A percentile compares a stretch with the other conserved stretches of the same genome.
Evolutionary conservation across 768 basidiomycete species (phyloP).

Genomic region (Exidia glandulosa): DNA sequence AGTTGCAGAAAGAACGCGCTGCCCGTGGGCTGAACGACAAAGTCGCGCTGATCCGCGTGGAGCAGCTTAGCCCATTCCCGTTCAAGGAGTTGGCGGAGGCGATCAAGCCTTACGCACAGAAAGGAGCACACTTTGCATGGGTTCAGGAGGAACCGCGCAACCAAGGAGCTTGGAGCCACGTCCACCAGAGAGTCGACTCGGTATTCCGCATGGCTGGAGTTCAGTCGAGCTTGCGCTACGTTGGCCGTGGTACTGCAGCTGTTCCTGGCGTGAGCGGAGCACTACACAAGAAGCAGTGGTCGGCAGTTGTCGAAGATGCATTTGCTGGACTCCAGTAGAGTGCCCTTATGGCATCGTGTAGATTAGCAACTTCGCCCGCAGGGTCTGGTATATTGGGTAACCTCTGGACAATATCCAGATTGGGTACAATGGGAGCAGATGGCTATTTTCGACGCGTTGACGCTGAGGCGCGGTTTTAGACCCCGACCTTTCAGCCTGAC

Average conservation of each 20-base stretch:
- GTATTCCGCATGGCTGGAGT: constrained; percentile 30
- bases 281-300: constrained; percentile 56
- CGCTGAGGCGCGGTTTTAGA: no score
- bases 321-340: constrained; percentile 28
- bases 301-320: constrained; percentile 42
- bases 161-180: constrained; percentile 72
- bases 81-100: constrained; percentile 38
- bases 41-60: constrained; percentile 65
- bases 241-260: constrained; percentile 61
- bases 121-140: constrained; percentile 38
- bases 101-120: background rate
- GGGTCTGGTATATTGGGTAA: no score
- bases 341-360: no score
- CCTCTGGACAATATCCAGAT: no score
- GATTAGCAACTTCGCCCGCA: no score
- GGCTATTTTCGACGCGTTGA: no score
- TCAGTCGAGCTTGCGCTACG: constrained; percentile 32
- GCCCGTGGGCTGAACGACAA: constrained; percentile 31
- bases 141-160: constrained; percentile 85
- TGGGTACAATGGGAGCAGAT: no score
- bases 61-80: constrained; percentile 86
- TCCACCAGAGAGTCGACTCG: constrained; percentile 40
- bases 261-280: constrained; percentile 66
- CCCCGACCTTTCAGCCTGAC: no score
- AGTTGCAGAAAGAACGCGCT: constrained; percentile 61